Evolutionary conservation across 2,329 filamentous ascomycete species (phyloP), one percentile per base, ranked within the genome.

Genomic region (Fusarium nelsonii): DNA sequence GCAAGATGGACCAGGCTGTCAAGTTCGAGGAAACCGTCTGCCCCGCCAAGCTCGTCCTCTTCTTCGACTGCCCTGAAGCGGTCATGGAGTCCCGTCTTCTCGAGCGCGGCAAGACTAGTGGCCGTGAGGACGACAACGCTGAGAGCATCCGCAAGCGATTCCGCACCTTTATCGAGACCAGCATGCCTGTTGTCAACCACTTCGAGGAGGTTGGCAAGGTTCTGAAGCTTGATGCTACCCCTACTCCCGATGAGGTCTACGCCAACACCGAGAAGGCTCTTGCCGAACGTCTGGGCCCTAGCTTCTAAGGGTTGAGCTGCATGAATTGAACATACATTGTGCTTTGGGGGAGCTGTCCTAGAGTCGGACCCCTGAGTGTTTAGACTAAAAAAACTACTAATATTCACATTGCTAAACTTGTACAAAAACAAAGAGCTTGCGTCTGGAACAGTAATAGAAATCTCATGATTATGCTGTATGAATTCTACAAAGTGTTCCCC

Each of bases 81-180:
- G 91, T 93, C 75, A 96, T 99, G 93, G 87, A 95, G 84, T 81
- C 86, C 76, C 87, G 95, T 32, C 83, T 99, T 71, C 82, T 98
- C 70, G 91, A 97, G 83, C 88, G 95, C 51, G 96, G 95, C 67
- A 92, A 97, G 89, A 98, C 95, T 16, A 94, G 91, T 76, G 96
- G 96, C 41, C 87, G 96, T 69, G 84, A 91, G 51, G 96, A 99
- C 80, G 96, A 99, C 83, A 99, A 99, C 78, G 91, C 90, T 58
- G 96, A 97, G 82, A 94, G 90, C 76, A 99, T 98, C 80, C 91
- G 92, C 84, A 99, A 99, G 90, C 88, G 96, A 59, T 99, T 99
- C 86, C 90, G 89, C 77, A 94, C 91, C 6, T 99, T 98, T 78
- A 84, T 97, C 74, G 94, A 98, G 81, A 97, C 94, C 3, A 97